Conservation (phyloP, 2,329 filamentous ascomycete genomes). For the Exserohilum turcica region DNA sequence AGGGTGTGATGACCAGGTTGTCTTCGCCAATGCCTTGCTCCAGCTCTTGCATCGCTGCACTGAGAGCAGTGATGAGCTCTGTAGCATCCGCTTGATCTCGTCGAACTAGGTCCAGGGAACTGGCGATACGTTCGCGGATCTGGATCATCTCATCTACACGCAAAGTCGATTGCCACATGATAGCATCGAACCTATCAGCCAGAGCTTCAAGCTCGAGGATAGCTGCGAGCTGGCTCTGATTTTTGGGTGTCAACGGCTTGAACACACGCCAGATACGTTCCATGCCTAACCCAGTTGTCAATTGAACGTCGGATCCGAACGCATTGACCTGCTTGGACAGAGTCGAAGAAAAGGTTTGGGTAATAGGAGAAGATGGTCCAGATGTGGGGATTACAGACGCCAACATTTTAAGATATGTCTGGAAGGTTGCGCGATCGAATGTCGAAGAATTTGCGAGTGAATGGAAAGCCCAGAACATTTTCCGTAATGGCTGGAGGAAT, state of each 20-base stretch:
- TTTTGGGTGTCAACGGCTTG: conserved; percentile 62
- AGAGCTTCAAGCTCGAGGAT: conserved; percentile 52
- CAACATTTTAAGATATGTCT: conserved; percentile 56
- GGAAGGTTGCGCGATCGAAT: conserved; percentile 60
- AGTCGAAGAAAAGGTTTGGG: conserved; percentile 33
- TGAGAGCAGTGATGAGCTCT: conserved; percentile 38
- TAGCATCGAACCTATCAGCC: conserved; percentile 53
- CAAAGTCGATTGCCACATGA: conserved; percentile 45
- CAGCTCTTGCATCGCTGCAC: conserved; percentile 36
- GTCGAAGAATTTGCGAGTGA: conserved; percentile 47
- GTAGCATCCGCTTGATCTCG: conserved; percentile 35
- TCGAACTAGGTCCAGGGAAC: conserved; percentile 40
- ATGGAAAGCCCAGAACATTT: conserved; percentile 58
- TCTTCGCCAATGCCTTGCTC: conserved; percentile 38
- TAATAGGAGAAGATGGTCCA: conserved; percentile 15
- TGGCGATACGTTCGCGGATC: conserved; percentile 42
- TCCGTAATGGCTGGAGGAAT: conserved; percentile 34
- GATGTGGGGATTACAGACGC: conserved; percentile 17
- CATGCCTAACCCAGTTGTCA: conserved; percentile 79
- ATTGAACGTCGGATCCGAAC: conserved; percentile 72
- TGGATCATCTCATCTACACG: conserved; percentile 43
- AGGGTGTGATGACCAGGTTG: conserved; percentile 33
- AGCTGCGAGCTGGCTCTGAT: conserved; percentile 44
- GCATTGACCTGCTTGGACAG: conserved; percentile 36
- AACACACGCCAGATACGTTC: conserved; percentile 76